Percentiles rank a stretch among this genome's conserved stretches.
phyloP scores from a whole-genome alignment of 768 basidiomycete species.

The Phanerochaete carnosa region DNA sequence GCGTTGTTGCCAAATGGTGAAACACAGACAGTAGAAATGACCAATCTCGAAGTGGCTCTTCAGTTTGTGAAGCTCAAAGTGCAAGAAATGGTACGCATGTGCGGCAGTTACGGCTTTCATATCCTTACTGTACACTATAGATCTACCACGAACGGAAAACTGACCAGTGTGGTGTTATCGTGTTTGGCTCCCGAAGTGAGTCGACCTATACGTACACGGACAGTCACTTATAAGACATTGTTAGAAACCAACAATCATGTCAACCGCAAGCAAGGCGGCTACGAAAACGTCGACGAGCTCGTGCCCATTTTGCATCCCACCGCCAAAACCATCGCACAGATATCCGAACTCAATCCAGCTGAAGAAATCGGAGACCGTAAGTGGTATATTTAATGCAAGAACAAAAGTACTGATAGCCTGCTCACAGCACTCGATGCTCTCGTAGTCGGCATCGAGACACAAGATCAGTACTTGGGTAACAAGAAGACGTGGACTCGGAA shows the following conservation, averaged over 20 bases:
- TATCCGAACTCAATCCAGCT: constrained; percentile 59
- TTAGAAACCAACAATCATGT: constrained; percentile 67
- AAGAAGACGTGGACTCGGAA: constrained; percentile 88
- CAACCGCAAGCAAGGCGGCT: constrained; percentile 59
- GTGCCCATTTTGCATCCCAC: constrained; percentile 68
- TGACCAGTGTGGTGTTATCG: constrained; percentile 87
- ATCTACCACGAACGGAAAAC: constrained; percentile 92
- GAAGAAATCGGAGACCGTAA: constrained; percentile 61
- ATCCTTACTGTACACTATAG: constrained; percentile 36
- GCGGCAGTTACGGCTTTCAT: not conserved
- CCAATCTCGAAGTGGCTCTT: constrained; percentile 77
- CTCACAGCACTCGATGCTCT: constrained; percentile 79
- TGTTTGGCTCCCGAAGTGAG: constrained; percentile 79
- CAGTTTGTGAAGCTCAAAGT: constrained; percentile 89
- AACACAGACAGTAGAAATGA: constrained; percentile 51
- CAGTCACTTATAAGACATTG: not conserved
- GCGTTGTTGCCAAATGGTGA: constrained; percentile 44
- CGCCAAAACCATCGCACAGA: constrained; percentile 58
- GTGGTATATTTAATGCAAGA: constrained; percentile 22
- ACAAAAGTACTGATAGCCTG: not conserved
- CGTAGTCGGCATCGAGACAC: constrained; percentile 82
- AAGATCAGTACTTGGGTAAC: constrained; percentile 57
- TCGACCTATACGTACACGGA: not conserved
- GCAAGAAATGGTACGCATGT: constrained; percentile 75
- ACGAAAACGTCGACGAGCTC: constrained; percentile 70